These are phyloP conservation scores for Alternaria solani DNA, from an alignment of 2,329 filamentous ascomycete genomes.

Conservation along the genomic window DNA sequence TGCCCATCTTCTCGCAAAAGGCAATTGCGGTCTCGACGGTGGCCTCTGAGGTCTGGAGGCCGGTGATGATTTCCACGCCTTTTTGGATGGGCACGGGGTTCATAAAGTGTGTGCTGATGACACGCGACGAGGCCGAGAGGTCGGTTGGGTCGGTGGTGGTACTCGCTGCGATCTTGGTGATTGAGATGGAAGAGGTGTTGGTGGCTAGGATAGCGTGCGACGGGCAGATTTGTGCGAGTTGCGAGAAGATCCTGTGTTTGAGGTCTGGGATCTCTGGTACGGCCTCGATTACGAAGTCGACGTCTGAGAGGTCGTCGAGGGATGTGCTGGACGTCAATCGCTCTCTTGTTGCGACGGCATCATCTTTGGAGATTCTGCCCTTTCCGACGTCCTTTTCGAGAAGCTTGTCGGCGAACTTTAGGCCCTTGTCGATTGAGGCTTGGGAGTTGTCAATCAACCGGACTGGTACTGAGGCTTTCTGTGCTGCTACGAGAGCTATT, in stretches of 20 bases:
- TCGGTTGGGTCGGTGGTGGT: conserved; percentile 81
- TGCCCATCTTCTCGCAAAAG: conserved; percentile 92
- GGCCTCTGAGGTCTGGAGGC: conserved; percentile 84
- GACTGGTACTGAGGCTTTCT: conserved; percentile 83
- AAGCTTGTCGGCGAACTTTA: conserved; percentile 93
- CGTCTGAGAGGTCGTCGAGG: conserved; percentile 78
- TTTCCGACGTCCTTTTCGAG: conserved; percentile 93
- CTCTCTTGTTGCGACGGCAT: conserved; percentile 76
- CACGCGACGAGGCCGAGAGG: conserved; percentile 81
- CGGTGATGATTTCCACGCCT: conserved; percentile 96
- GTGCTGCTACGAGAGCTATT: conserved; percentile 92
- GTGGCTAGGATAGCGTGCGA: conserved; percentile 90
- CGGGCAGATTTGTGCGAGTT: conserved; percentile 81
- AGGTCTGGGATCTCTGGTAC: conserved; percentile 90
- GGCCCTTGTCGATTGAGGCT: conserved; percentile 83
- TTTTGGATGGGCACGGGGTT: conserved; percentile 97
- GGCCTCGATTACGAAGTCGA: conserved; percentile 97
- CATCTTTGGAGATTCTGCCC: conserved; percentile 80
- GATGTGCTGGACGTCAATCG: conserved; percentile 75
- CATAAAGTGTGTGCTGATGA: conserved; percentile 98
- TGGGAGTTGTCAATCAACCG: conserved; percentile 85
- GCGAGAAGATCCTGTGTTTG: conserved; percentile 86
- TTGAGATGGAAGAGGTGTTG: conserved; percentile 98
- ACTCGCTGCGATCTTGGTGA: conserved; percentile 92
- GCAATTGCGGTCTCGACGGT: conserved; percentile 84